Conservation (phyloP, 495 filamentous ascomycete genomes). For the Elasticomyces elasticus region DNA sequence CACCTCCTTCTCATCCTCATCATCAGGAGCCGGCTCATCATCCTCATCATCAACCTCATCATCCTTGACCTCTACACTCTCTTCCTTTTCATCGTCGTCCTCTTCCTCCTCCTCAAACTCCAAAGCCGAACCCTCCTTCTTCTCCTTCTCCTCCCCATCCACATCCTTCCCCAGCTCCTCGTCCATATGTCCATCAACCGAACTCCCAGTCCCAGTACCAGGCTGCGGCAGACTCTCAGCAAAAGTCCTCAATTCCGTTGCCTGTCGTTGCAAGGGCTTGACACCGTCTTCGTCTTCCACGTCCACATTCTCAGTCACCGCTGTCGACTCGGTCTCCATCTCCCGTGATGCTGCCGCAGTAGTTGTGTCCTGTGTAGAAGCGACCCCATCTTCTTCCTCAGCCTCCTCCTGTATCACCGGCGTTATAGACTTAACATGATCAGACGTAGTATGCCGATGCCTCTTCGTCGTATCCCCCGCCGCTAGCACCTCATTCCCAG, state of each 20-base stretch:
- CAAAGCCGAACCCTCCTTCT: background rate
- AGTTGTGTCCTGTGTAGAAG: background rate
- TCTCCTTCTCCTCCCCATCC: background rate
- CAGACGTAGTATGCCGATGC: conserved; percentile 20
- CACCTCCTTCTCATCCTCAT: background rate
- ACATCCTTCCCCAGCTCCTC: background rate
- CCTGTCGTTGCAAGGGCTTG: background rate
- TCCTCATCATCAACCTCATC: background rate
- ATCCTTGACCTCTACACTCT: background rate
- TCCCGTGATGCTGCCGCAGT: background rate
- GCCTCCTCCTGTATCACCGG: conserved; percentile 25
- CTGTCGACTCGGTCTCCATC: background rate
- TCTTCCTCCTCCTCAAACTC: background rate
- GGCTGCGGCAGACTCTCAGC: conserved; percentile 5
- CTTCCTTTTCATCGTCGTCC: background rate
- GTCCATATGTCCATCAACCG: background rate
- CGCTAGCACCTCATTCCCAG: conserved; percentile 4
- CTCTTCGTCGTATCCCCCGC: conserved; percentile 22
- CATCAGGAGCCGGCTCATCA: too few species aligned
- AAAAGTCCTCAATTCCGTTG: background rate
- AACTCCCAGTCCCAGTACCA: too few species aligned
- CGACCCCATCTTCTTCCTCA: conserved; percentile 19
- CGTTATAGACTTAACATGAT: background rate
- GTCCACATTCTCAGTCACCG: too few species aligned
- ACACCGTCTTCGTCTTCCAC: too few species aligned